A percentile compares a stretch with the other conserved stretches of the same genome.
phyloP scores from a whole-genome alignment of 768 basidiomycete genomes.

The Boletus fagicola region DNA sequence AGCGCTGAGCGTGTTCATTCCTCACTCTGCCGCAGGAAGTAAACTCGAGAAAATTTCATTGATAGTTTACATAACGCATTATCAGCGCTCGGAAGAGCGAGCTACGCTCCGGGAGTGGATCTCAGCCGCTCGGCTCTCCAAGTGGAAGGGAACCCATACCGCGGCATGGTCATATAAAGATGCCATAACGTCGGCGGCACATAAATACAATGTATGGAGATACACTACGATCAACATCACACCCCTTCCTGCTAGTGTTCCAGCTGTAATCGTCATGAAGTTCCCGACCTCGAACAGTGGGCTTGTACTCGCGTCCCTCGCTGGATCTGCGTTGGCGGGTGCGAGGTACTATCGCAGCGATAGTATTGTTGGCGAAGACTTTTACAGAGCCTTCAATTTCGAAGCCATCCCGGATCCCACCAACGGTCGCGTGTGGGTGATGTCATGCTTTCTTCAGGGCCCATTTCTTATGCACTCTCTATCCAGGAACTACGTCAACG shows the following conservation, averaged over 20 bases:
- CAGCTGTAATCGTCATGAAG: slow-evolving; percentile 15
- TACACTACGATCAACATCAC: not conserved
- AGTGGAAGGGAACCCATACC: not conserved
- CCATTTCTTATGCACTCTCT: not conserved
- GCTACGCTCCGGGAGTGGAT: not conserved
- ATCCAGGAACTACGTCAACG: slow-evolving; percentile 34
- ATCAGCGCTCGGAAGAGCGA: not conserved
- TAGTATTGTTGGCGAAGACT: slow-evolving; percentile 29
- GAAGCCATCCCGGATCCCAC: slow-evolving; percentile 38
- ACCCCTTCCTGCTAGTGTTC: not conserved
- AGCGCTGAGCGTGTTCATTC: not conserved
- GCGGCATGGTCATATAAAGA: slow-evolving; percentile 2
- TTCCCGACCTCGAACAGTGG: not conserved
- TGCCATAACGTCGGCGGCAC: not conserved
- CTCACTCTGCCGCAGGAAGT: not conserved
- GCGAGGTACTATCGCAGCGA: slow-evolving; percentile 29
- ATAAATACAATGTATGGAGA: slow-evolving; percentile 18
- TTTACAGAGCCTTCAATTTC: slow-evolving; percentile 33
- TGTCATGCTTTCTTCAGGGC: not conserved
- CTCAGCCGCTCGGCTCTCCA: not conserved
- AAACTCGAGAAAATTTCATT: not conserved
- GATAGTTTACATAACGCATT: not conserved
- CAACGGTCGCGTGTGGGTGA: slow-evolving; percentile 35
- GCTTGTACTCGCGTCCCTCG: slow-evolving; percentile 16
- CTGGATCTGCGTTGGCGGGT: slow-evolving; percentile 19